Base-by-base conservation (phyloP, 2,329 filamentous ascomycete genomes). In the Aspergillus thermomutatus region DNA sequence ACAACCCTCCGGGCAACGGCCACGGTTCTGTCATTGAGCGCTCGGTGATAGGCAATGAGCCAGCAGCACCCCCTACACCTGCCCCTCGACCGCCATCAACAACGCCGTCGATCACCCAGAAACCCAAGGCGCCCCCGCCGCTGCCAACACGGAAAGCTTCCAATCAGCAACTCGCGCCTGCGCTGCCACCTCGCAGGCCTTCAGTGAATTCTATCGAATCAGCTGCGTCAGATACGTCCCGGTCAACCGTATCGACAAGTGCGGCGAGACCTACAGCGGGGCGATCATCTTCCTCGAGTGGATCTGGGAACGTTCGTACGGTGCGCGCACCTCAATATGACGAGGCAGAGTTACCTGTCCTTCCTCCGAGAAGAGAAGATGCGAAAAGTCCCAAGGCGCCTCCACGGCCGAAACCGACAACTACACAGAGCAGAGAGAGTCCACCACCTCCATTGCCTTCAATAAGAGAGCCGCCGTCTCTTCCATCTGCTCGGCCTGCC, bases 301-400 rank as follows among this genome's bases (percentile, higher is more conserved):
- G 70, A 23, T 62, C 69, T 54, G 60, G 64, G 40, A 63, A 70
- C 25, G 69, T 72, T 56, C 72, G 75, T n/a, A 55, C 43, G 46
- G 71, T 82, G 49, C 79, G 79, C 64, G 82, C 84, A 5, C 84
- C 85, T 9, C 79, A 80, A 49, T 87, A 80, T 72, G 82, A 83
- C 58, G 79, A 83, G 50, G 69, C 78, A 14, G 77, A 79, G 40
- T 70, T 86, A 9, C 84, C 84, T 52, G 74, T 79, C 28, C 72
- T 86, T 37, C 83, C 83, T 50, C 77, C 80, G 1, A 83, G 80
- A 63, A 70, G 73, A 53, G 69, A 68, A 56, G 66, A 73, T 55
- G 59, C 56, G 3, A 56, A 60, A n/a, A 62, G 63, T 7, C 50
- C 62, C 31, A 58, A 61, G 40, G 64, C 64, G 7, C 52, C 63